Evolutionary conservation across 148 eudicot species (phyloP).

Genomic region (Vaccinium corymbosum): DNA sequence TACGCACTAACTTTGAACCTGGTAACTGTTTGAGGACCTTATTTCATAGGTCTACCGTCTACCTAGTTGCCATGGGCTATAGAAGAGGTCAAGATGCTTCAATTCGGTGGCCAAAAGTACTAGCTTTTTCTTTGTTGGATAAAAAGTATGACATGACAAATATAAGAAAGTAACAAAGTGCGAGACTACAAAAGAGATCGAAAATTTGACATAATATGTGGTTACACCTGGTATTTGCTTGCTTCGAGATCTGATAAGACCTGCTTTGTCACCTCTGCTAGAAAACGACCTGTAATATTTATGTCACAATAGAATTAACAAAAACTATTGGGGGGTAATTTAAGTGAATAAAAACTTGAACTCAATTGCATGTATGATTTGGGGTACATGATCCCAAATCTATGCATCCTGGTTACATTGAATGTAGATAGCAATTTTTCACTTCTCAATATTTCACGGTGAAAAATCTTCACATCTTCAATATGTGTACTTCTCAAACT

Average conservation of each 20-base stretch:
- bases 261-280: constrained; percentile 77
- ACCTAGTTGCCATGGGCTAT: neutral
- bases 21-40: neutral
- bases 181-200: neutral
- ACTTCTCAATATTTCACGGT: neutral
- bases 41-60: constrained; percentile 1
- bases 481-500: neutral
- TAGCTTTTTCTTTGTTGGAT: neutral
- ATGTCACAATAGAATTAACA: constrained; percentile 1
- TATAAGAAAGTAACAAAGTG: neutral
- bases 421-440: neutral
- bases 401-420: neutral
- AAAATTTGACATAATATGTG: neutral
- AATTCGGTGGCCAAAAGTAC: neutral
- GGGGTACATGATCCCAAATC: neutral
- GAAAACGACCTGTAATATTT: constrained; percentile 56
- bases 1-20: neutral
- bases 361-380: neutral
- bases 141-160: neutral
- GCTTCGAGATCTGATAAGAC: constrained; percentile 73
- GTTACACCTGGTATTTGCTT: constrained; percentile 68
- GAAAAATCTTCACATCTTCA: neutral
- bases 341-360: neutral
- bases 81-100: constrained; percentile 1
- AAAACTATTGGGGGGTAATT: neutral